These are phyloP conservation scores for Paradendryphiella salina DNA, from an alignment of 2,329 filamentous ascomycete species.

Conservation along the genomic window DNA sequence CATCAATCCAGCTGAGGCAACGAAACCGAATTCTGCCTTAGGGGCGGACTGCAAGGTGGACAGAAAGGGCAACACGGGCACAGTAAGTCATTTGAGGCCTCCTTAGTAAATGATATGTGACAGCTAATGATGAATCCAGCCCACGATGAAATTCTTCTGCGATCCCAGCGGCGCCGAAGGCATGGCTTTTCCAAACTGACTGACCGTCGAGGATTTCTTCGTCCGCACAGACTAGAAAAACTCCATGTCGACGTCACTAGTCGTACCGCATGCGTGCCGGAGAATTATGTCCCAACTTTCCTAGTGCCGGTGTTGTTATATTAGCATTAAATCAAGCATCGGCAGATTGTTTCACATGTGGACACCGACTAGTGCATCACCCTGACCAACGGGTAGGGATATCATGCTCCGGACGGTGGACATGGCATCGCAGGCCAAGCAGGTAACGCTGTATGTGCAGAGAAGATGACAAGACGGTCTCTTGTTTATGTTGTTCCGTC, in stretches of 20 bases:
- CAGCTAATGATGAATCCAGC: constrained; percentile 3
- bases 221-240: constrained; percentile 14
- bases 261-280: constrained; percentile 8
- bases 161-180: constrained; percentile 9
- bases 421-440: background rate
- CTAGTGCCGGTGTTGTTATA: constrained; percentile 16
- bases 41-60: constrained; percentile 19
- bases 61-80: constrained; percentile 23
- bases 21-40: constrained; percentile 23
- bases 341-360: constrained; percentile 22
- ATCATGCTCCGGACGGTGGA: constrained; percentile 9
- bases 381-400: background rate
- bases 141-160: constrained; percentile 4
- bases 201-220: constrained; percentile 18
- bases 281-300: constrained; percentile 9
- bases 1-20: constrained; percentile 4
- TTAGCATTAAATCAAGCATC: constrained; percentile 28
- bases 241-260: background rate
- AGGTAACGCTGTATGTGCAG: background rate
- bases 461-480: background rate
- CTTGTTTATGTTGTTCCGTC: constrained; percentile 8
- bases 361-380: constrained; percentile 16
- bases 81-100: constrained; percentile 13
- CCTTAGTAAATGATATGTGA: background rate
- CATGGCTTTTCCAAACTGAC: constrained; percentile 11